Conservation (phyloP, 2,329 filamentous ascomycete genomes). For the Ophiosphaerella korrae region DNA sequence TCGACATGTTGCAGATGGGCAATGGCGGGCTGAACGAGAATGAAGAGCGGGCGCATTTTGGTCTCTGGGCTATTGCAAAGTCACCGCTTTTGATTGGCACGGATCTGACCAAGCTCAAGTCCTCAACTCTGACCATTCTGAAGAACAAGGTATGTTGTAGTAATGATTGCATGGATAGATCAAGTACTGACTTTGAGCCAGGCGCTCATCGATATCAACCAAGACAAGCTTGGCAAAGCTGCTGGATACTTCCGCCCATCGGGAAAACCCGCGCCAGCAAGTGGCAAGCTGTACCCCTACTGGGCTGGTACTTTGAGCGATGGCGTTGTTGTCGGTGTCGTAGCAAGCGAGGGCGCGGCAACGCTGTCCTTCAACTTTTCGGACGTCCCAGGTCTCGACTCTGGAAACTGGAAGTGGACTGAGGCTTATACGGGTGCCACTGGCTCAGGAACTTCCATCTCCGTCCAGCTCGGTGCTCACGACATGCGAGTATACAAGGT, state of each 20-base stretch:
- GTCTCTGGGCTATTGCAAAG: conserved; percentile 48
- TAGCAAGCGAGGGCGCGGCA: conserved; percentile 13
- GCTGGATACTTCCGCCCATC: conserved; percentile 17
- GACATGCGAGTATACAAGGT: conserved; percentile 22
- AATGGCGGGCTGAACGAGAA: conserved; percentile 17
- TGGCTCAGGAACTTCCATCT: conserved; percentile 12
- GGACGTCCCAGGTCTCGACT: conserved; percentile 20
- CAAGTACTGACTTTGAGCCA: background rate
- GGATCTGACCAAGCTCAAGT: conserved; percentile 42
- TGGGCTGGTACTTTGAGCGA: conserved; percentile 20
- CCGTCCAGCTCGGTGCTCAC: conserved; percentile 10
- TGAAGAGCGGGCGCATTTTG: conserved; percentile 43
- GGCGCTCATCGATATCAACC: conserved; percentile 48
- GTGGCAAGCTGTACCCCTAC: conserved; percentile 17
- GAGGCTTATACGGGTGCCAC: conserved; percentile 18
- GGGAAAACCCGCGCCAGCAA: conserved; percentile 12
- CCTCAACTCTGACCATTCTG: conserved; percentile 43
- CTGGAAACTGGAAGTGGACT: conserved; percentile 18
- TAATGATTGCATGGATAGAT: background rate
- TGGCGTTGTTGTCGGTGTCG: conserved; percentile 18
- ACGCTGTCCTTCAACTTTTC: conserved; percentile 18
- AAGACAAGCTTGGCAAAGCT: conserved; percentile 35
- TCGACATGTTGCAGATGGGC: conserved; percentile 24
- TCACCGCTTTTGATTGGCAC: conserved; percentile 51
- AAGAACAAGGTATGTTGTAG: conserved; percentile 33